Evolutionary conservation across 106 monocot species (phyloP), one percentile per base, ranked within the genome.

Genomic region (Iris macrosiphon): DNA sequence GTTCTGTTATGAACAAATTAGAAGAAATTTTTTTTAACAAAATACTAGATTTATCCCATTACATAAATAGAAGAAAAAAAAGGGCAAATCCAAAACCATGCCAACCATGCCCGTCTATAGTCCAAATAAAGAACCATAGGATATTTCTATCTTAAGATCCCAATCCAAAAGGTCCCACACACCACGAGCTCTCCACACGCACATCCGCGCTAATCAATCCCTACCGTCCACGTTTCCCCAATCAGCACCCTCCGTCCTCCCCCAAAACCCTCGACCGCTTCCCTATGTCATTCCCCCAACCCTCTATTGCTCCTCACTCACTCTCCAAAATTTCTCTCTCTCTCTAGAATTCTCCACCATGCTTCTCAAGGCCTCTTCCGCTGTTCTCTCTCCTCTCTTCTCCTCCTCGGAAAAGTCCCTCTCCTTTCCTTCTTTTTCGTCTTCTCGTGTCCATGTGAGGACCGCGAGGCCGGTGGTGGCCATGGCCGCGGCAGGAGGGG

Each of bases 141-240:
- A n/a, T n/a, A n/a, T n/a, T n/a, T n/a, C n/a, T n/a, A n/a, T n/a
- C n/a, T n/a, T n/a, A n/a, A n/a, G n/a, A n/a, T n/a, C n/a, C n/a
- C n/a, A n/a, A n/a, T n/a, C n/a, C n/a, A n/a, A n/a, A n/a, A n/a
- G n/a, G n/a, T n/a, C n/a, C n/a, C 52, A 27, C 10, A 45, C 0
- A 33, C 59, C 80, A 63, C 81, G 72, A 52, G 81, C 29, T 37
- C 46, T 35, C 63, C 81, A 81, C 81, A 63, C 81, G 81, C 81
- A 19, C 24, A 43, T 31, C 55, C 33, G 16, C 15, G 29, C 40
- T 28, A 18, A 15, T 57, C 37, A 49, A 70, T 74, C 56, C 33
- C 0, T 1, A 3, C 50, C 75, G 38, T 61, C 60, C 74, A 70
- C 59, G 55, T 49, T 52, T 49, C 44, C 2, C 7, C 10, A n/a